Evolutionary conservation across 129 eudicot genomes (phyloP), one percentile per base, ranked within the genome.

Genomic region (Flaveria sonorensis): DNA sequence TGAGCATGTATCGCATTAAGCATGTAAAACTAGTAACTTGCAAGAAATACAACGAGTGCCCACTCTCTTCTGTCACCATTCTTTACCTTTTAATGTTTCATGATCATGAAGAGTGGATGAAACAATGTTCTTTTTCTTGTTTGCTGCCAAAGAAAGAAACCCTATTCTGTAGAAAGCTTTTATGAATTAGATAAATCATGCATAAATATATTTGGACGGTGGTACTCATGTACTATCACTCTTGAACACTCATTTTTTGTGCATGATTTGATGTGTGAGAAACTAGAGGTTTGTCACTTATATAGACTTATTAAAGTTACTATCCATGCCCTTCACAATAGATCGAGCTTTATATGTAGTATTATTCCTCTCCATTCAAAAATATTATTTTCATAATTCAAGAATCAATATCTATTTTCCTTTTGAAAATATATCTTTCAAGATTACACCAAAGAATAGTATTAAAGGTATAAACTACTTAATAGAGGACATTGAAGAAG

Each of bases 1-100:
- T 87, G 86, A 89, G 91, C 89, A 89, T 89, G 30, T 77, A 87
- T 72, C 78, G 86, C 82, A 85, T 87, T 88, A 83, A 84, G 91
- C 91, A 83, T 80, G 12, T 32, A 32, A 45, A 39, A 69, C 40
- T 20, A 3, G 24, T n/a, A 71, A 18, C 53, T 26, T 78, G 63
- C 76, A 57, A 57, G 71, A 78, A 76, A 56, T 61, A 32, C 74
- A 69, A 59, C 80, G 71, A 20, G 83, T 81, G 88, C 85, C 77
- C 85, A 77, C 85, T 84, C 82, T 84, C 88, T 84, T 84, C 85
- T 63, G 69, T 63, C 69, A 63, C 23, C 46, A 10, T 20, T 30
- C 0, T 63, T 63, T 63, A 63, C 46, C 69, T 63, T n/a, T 30
- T 28, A 30, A 6, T 4, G 21, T 62, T 63, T 63, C 43, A 13